These are phyloP conservation scores for Lipomyces anomalus DNA, from an alignment of 805 yeast genomes.

Conservation along the genomic window DNA sequence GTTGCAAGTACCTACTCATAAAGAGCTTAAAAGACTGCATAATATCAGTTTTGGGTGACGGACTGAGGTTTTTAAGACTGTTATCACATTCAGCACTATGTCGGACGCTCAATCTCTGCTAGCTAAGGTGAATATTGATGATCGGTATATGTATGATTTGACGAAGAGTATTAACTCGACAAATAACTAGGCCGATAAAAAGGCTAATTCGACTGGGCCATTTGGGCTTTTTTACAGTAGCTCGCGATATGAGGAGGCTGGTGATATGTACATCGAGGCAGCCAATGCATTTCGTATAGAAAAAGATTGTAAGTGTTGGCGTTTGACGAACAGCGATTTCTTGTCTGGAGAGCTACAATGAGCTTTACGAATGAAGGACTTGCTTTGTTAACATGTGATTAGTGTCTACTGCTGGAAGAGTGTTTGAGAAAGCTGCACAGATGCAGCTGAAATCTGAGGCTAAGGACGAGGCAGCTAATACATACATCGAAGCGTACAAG, in stretches of 20 bases:
- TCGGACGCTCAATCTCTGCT: conserved; percentile 16
- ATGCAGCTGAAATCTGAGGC: conserved; percentile 68
- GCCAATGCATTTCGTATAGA: conserved; percentile 81
- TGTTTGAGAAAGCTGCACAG: conserved; percentile 80
- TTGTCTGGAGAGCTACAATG: background rate
- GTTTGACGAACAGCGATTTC: background rate
- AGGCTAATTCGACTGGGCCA: conserved; percentile 57
- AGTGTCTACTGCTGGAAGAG: conserved; percentile 66
- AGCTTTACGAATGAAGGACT: background rate
- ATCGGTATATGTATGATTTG: background rate
- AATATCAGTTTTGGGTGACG: too few species aligned
- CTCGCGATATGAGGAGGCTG: conserved; percentile 78
- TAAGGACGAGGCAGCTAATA: conserved; percentile 87
- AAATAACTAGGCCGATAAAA: conserved; percentile 55
- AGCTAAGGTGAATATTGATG: conserved; percentile 15
- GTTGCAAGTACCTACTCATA: too few species aligned
- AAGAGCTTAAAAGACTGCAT: too few species aligned
- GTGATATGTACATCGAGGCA: conserved; percentile 84
- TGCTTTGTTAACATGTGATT: background rate
- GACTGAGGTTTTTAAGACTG: too few species aligned
- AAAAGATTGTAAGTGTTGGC: conserved; percentile 44
- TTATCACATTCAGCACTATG: too few species aligned
- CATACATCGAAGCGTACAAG: conserved; percentile 85
- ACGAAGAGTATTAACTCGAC: conserved; percentile 2
- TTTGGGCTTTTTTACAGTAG: conserved; percentile 44